These are phyloP conservation scores for Tricholoma hemisulphureum DNA, from an alignment of 768 basidiomycete species.

Conservation along the genomic window DNA sequence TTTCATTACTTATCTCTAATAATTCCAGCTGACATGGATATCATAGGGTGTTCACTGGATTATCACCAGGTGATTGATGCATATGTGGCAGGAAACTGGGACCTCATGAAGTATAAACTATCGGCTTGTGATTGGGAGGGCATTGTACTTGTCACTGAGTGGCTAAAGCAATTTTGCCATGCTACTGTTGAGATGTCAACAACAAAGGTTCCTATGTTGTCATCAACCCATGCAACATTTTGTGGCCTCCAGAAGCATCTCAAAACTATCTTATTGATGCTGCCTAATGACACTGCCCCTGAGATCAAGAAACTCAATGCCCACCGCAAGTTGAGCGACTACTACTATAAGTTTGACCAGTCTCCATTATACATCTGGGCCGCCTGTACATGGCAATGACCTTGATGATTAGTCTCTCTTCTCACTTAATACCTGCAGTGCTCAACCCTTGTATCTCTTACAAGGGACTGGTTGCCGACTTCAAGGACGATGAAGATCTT, in stretches of 20 bases:
- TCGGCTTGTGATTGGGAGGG: slow-evolving; percentile 19
- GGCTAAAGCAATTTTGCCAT: slow-evolving; percentile 21
- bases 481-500: slow-evolving; percentile 13
- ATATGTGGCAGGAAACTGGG: slow-evolving; percentile 15
- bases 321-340: slow-evolving; percentile 32
- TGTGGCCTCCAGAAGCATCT: slow-evolving; percentile 31
- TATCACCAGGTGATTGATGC: slow-evolving; percentile 11
- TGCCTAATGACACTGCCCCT: slow-evolving; percentile 8
- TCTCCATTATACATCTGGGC: slow-evolving; percentile 35
- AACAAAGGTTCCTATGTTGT: slow-evolving; percentile 32
- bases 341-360: slow-evolving; percentile 28
- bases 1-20: background rate
- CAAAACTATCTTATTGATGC: slow-evolving; percentile 15
- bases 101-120: slow-evolving; percentile 17
- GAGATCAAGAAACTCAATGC: slow-evolving; percentile 23
- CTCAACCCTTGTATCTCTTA: slow-evolving; percentile 32
- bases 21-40: background rate
- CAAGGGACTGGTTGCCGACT: slow-evolving; percentile 21
- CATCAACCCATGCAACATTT: slow-evolving; percentile 32
- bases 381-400: slow-evolving; percentile 19
- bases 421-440: slow-evolving; percentile 18
- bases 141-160: slow-evolving; percentile 13
- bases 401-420: background rate
- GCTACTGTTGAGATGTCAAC: slow-evolving; percentile 34
- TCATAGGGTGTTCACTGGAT: slow-evolving; percentile 16